Percentiles rank a stretch among this genome's conserved stretches.
These are phyloP conservation scores for Neofusicoccum kwambonambiense DNA, from an alignment of 2,329 filamentous ascomycete genomes.

Conservation along the genomic window DNA sequence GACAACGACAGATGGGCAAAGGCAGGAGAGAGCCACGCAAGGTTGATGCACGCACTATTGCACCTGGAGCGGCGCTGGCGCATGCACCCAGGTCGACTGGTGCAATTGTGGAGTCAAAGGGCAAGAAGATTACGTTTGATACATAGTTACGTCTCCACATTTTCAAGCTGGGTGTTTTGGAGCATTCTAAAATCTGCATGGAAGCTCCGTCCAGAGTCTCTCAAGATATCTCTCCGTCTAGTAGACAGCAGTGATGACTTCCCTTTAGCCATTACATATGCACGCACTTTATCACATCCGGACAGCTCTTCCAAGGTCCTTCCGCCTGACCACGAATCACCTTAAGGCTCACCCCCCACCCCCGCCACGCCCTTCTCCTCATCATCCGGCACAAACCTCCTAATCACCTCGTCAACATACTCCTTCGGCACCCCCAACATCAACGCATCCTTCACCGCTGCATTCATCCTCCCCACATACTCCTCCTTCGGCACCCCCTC, in stretches of 20 bases:
- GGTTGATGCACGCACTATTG: conserved; percentile 45
- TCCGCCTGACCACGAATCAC: too few species aligned
- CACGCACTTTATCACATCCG: too few species aligned
- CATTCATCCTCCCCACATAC: conserved; percentile 64
- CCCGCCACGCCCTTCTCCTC: not conserved
- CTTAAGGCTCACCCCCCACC: too few species aligned
- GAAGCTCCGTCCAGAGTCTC: too few species aligned
- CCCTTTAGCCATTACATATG: too few species aligned
- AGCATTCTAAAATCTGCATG: too few species aligned
- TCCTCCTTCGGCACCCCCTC: conserved; percentile 52
- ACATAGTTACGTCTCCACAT: conserved; percentile 28
- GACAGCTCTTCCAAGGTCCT: too few species aligned
- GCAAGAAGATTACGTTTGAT: conserved; percentile 82
- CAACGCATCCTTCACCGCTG: conserved; percentile 60
- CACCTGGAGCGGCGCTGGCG: conserved; percentile 44
- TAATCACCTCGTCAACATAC: conserved; percentile 58
- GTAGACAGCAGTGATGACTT: too few species aligned
- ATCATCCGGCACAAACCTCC: conserved; percentile 47
- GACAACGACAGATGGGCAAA: conserved; percentile 27
- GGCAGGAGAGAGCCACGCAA: conserved; percentile 35
- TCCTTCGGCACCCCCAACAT: conserved; percentile 51
- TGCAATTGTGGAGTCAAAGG: conserved; percentile 73
- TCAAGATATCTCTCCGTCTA: too few species aligned
- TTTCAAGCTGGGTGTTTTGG: too few species aligned
- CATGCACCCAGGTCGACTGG: conserved; percentile 66